Conservation (phyloP, 2,329 filamentous ascomycete species). For the Aureobasidium sp. region DNA sequence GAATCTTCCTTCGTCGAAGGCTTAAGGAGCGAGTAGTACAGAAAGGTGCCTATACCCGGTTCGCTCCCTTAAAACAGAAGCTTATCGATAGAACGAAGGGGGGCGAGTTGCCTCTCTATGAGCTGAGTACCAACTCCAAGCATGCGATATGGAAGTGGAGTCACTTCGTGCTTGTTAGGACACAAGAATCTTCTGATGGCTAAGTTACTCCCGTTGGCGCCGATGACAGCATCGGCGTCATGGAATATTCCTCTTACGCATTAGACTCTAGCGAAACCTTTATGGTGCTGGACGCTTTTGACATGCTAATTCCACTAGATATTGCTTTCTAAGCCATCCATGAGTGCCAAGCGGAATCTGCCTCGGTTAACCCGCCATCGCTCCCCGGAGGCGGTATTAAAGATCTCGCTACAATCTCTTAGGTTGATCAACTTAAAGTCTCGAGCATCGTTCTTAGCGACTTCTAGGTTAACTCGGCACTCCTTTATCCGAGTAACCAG, state of each 20-base stretch:
- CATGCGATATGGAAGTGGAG: background rate
- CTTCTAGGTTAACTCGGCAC: background rate
- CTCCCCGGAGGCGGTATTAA: background rate
- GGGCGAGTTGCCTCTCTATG: background rate
- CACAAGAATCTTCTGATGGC: constrained; percentile 8
- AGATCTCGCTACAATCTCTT: background rate
- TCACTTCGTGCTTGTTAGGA: background rate
- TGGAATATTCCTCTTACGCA: background rate
- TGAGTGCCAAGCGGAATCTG: background rate
- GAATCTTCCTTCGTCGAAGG: background rate
- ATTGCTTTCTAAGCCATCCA: background rate
- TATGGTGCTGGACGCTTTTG: background rate
- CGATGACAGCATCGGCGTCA: background rate
- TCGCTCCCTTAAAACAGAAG: background rate
- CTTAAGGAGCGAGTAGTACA: background rate
- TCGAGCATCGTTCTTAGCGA: background rate
- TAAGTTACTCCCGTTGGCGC: background rate
- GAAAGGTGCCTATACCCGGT: background rate
- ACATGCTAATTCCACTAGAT: background rate
- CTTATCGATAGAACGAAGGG: background rate
- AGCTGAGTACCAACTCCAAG: background rate
- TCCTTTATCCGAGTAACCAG: background rate
- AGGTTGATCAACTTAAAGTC: constrained; percentile 4
- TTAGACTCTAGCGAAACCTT: background rate
- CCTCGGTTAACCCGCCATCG: constrained; percentile 1